Base-by-base conservation (phyloP, 2,329 filamentous ascomycete species). In the Aspergillus tanneri region DNA sequence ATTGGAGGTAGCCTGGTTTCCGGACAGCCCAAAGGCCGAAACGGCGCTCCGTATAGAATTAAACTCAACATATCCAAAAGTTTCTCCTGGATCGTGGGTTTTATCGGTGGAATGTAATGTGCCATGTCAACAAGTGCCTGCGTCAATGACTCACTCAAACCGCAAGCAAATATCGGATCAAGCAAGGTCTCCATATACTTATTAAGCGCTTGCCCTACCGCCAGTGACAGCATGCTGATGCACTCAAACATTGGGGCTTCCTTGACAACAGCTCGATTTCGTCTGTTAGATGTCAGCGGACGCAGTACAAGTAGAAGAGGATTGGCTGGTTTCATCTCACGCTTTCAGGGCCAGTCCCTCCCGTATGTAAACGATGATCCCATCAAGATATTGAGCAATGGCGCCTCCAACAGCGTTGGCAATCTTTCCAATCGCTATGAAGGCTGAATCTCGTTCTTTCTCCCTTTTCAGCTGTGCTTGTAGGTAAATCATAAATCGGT, bases 81-180 rank as follows among this genome's bases (percentile, higher is more conserved):
- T 59, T 93, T 86, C 63, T 96, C 92, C 65, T 99, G 93, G 32
- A 99, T 97, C 5, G 84, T 91, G 2, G 87, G 81, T 65, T 95
- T 93, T 48, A 96, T 90, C 0, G 95, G 90, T 0, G 92, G 93
- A 38, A 99, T 96, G 66, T 99, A 97, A 65, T 97, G 95, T 22
- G 93, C 93, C 88, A 99, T 96, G 64, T 99, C 95, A 18, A 97
- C 91, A 45, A 99, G 77, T 2, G 95, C 95, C 66, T 97, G 91
- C 0, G 92, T 96, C 19, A 99, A 80, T 57, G 95, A 93, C 47
- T 92, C 88, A 28, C 90, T 96, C 43, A 99, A 78, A 40, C 95
- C 93, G 66, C 93, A 99, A 12, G 90, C 91, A 70, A 99, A 99
- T 50, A 99, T 96, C 9, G 95, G 91, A 59, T 96, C 92, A 8